These are phyloP conservation scores for Cercospora sp. DNA, from an alignment of 2,329 filamentous ascomycete genomes.

Conservation along the genomic window DNA sequence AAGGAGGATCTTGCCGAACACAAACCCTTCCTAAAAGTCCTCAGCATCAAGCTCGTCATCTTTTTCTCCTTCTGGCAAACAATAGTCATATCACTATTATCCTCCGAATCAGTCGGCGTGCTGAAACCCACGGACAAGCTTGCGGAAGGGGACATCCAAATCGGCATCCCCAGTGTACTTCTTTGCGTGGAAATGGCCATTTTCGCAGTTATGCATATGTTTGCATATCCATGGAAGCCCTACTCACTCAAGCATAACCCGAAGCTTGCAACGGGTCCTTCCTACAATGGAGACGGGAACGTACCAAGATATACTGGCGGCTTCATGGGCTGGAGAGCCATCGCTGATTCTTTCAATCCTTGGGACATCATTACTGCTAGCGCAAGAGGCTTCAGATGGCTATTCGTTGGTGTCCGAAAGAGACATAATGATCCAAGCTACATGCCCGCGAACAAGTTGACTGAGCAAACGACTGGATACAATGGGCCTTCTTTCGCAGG, in stretches of 20 bases:
- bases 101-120: slow-evolving; percentile 57
- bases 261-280: slow-evolving; percentile 28
- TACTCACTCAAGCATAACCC: slow-evolving; percentile 55
- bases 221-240: slow-evolving; percentile 74
- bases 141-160: slow-evolving; percentile 72
- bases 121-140: slow-evolving; percentile 64
- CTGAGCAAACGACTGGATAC: slow-evolving; percentile 23
- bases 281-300: slow-evolving; percentile 23
- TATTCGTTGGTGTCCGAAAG: slow-evolving; percentile 69
- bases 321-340: slow-evolving; percentile 62
- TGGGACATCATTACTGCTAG: slow-evolving; percentile 83
- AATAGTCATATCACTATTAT: slow-evolving; percentile 62
- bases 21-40: slow-evolving; percentile 73
- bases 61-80: slow-evolving; percentile 89
- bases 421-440: slow-evolving; percentile 51
- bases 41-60: slow-evolving; percentile 87
- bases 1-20: slow-evolving; percentile 67
- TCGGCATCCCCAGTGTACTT: slow-evolving; percentile 75
- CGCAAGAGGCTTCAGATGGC: slow-evolving; percentile 74
- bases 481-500: slow-evolving; percentile 26
- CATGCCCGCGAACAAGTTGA: slow-evolving; percentile 26
- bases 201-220: slow-evolving; percentile 76
- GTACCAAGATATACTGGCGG: slow-evolving; percentile 60
- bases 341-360: slow-evolving; percentile 72
- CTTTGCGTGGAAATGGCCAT: slow-evolving; percentile 83